Percentiles rank a stretch among this genome's conserved stretches.
phyloP scores from a whole-genome alignment of 148 eudicot species.

The Cornus florida region DNA sequence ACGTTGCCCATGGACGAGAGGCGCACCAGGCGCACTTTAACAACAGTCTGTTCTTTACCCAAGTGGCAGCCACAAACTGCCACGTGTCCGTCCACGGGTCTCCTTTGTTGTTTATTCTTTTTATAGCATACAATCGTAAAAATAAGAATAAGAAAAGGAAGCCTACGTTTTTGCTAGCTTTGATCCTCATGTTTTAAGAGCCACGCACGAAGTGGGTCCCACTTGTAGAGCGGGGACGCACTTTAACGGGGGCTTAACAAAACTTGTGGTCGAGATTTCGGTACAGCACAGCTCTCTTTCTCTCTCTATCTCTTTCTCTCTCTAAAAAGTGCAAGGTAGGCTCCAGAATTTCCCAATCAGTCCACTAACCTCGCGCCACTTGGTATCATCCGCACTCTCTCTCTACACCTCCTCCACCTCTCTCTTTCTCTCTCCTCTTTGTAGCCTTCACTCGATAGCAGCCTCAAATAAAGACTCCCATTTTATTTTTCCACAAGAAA shows the following conservation, averaged over 20 bases:
- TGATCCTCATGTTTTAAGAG: not conserved
- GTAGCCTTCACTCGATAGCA: not conserved
- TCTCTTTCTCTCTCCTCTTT: not conserved
- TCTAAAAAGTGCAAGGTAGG: conserved; percentile 25
- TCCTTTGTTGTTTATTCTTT: too few species aligned
- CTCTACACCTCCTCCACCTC: not conserved
- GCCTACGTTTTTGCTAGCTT: not conserved
- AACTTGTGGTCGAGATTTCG: not conserved
- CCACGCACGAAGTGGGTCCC: not conserved
- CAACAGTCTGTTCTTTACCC: not conserved
- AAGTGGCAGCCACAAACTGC: too few species aligned
- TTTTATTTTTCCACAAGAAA: conserved; percentile 9
- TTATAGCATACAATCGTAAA: too few species aligned
- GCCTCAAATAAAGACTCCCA: conserved; percentile 33
- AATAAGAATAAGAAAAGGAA: too few species aligned
- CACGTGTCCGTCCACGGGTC: too few species aligned
- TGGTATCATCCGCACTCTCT: conserved; percentile 14
- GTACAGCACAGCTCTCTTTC: not conserved
- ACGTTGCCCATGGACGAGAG: not conserved
- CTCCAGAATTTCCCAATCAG: not conserved
- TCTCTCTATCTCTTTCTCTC: not conserved
- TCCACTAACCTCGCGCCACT: conserved; percentile 14
- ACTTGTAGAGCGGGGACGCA: not conserved
- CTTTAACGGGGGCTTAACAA: not conserved
- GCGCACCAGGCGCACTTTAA: not conserved